phyloP scores from a whole-genome alignment of 176 grass and related monocot genomes.

The Raddia guianensis region DNA sequence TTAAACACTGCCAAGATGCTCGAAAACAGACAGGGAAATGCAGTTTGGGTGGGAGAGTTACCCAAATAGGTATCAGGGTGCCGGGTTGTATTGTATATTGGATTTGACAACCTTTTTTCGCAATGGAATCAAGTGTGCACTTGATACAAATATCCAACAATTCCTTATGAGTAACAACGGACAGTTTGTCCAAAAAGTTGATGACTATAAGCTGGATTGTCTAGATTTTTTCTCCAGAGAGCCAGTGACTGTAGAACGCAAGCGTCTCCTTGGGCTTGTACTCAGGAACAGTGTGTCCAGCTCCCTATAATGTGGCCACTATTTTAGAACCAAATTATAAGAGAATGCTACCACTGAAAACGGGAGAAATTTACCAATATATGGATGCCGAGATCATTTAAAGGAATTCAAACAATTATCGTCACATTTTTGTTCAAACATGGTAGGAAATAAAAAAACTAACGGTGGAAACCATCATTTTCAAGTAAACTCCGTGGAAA shows the following conservation, averaged over 20 bases:
- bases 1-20: too few species aligned
- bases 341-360: not conserved
- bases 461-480: too few species aligned
- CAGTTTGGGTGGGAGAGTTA: too few species aligned
- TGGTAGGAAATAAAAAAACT: not conserved
- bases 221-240: constrained; percentile 61
- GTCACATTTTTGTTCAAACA: not conserved
- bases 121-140: not conserved
- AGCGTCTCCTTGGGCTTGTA: constrained; percentile 83
- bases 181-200: not conserved
- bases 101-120: not conserved
- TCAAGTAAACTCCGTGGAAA: too few species aligned
- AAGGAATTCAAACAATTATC: not conserved
- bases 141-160: not conserved
- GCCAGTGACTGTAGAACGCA: constrained; percentile 63
- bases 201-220: not conserved
- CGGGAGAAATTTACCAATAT: not conserved
- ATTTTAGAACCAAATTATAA: not conserved
- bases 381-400: not conserved
- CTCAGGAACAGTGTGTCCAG: constrained; percentile 78
- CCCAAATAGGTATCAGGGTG: not conserved
- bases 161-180: not conserved
- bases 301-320: constrained; percentile 49
- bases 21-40: too few species aligned
- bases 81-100: not conserved